phyloP scores from a whole-genome alignment of 441 rosid species.

The Biscutella laevigata region DNA sequence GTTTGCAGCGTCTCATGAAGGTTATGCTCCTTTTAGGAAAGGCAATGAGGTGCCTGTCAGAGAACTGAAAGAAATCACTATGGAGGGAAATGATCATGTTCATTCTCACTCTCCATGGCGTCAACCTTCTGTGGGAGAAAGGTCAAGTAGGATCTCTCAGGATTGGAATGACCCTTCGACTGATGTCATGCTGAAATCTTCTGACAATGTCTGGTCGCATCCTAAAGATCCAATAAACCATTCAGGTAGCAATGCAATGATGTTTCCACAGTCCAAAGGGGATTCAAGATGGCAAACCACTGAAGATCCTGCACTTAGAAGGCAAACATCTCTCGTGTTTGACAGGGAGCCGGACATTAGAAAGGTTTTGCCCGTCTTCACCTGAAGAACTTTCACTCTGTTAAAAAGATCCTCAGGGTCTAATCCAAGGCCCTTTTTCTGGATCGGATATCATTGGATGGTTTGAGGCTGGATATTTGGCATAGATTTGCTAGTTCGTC shows the following conservation, averaged over 20 bases:
- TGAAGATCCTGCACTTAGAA: slow-evolving; percentile 53
- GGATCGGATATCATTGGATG: slow-evolving; percentile 94
- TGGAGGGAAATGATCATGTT: slow-evolving; percentile 37
- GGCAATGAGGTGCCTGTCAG: slow-evolving; percentile 36
- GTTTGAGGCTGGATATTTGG: slow-evolving; percentile 98
- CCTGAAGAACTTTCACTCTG: slow-evolving; percentile 71
- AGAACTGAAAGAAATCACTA: slow-evolving; percentile 31
- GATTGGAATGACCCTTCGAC: slow-evolving; percentile 48
- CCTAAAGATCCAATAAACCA: slow-evolving; percentile 41
- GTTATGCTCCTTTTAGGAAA: slow-evolving; percentile 35
- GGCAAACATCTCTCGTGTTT: slow-evolving; percentile 52
- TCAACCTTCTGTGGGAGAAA: slow-evolving; percentile 45
- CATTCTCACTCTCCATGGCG: slow-evolving; percentile 48
- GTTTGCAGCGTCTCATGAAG: slow-evolving; percentile 51
- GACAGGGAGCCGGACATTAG: slow-evolving; percentile 70
- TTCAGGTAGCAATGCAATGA: slow-evolving; percentile 36
- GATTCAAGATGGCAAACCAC: slow-evolving; percentile 49
- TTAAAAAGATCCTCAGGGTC: slow-evolving; percentile 97
- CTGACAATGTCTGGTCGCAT: slow-evolving; percentile 47
- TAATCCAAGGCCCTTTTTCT: slow-evolving; percentile 85
- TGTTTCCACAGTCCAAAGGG: slow-evolving; percentile 42
- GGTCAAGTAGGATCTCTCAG: slow-evolving; percentile 27
- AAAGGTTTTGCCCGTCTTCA: slow-evolving; percentile 40
- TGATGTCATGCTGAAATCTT: slow-evolving; percentile 37
- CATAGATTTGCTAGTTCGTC: slow-evolving; percentile 79